These are phyloP conservation scores for Penicillium paneum DNA, from an alignment of 2,329 filamentous ascomycete genomes.

Conservation along the genomic window DNA sequence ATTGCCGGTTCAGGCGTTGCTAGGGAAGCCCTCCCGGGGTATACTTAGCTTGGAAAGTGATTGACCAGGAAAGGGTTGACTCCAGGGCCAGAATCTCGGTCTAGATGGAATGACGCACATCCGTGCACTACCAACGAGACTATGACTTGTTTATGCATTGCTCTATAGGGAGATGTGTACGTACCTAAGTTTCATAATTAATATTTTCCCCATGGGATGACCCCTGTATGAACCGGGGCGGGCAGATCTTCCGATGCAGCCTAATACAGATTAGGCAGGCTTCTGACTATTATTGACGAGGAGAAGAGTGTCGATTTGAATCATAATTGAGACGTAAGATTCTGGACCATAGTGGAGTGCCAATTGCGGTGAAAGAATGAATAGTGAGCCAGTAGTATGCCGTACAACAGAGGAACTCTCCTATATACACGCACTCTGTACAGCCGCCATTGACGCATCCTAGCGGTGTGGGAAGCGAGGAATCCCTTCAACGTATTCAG, in stretches of 20 bases:
- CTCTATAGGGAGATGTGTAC: not conserved
- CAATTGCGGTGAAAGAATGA: constrained; percentile 4
- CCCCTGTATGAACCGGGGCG: not conserved
- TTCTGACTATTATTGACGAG: not conserved
- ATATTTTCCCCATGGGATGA: not conserved
- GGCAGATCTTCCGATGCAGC: constrained; percentile 8
- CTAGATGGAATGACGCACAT: constrained; percentile 9
- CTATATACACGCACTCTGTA: not conserved
- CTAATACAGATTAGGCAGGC: constrained; percentile 2
- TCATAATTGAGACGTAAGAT: constrained; percentile 3
- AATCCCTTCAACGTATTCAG: not conserved
- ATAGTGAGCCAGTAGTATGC: no score
- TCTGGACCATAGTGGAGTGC: constrained; percentile 9
- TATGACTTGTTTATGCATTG: constrained; percentile 8
- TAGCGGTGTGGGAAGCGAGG: constrained; percentile 8
- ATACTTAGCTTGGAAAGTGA: constrained; percentile 9
- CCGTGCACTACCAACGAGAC: not conserved
- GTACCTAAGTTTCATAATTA: constrained; percentile 2
- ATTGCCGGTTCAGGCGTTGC: constrained; percentile 7
- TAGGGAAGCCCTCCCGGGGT: not conserved
- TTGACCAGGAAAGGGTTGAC: constrained; percentile 7
- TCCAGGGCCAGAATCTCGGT: constrained; percentile 7
- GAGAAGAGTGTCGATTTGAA: not conserved
- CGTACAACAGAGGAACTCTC: no score
- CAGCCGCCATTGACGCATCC: constrained; percentile 10